Conservation (phyloP, 2,329 filamentous ascomycete species). For the Paraphoma chrysanthemicola region DNA sequence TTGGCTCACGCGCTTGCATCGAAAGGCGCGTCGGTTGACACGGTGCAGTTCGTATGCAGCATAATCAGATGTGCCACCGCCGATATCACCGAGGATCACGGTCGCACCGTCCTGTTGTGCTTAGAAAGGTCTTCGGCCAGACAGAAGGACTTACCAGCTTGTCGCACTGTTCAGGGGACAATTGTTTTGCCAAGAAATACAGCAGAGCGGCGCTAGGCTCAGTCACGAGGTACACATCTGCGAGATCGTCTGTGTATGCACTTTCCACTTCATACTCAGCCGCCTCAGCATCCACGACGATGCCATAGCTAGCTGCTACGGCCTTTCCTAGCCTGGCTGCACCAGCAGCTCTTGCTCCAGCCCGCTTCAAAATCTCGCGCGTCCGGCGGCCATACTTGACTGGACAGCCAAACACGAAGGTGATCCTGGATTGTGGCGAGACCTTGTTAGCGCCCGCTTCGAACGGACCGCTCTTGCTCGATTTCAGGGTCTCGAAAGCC, state of each 20-base stretch:
- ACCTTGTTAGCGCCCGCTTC: neutral
- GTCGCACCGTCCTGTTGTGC: neutral
- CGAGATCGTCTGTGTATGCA: neutral
- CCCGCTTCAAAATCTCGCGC: neutral
- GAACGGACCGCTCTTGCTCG: neutral
- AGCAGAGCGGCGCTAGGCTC: neutral
- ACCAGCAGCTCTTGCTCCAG: neutral
- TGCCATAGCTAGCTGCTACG: neutral
- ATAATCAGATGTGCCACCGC: neutral
- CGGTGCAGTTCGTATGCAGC: neutral
- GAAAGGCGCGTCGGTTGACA: neutral
- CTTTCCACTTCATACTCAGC: neutral
- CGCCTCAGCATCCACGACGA: neutral
- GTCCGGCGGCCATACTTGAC: neutral
- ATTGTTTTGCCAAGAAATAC: neutral
- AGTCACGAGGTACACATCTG: neutral
- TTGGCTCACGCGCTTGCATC: neutral
- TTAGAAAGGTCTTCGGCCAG: too few relatives aligned
- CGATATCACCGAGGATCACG: neutral
- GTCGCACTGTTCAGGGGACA: too few relatives aligned
- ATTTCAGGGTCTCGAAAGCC: neutral
- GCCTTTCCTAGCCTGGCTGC: neutral
- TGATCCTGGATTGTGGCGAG: neutral
- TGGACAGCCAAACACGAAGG: neutral
- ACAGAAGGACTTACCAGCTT: too few relatives aligned